Base-by-base conservation (phyloP, 768 basidiomycete species). In the Solioccasus polychromus region DNA sequence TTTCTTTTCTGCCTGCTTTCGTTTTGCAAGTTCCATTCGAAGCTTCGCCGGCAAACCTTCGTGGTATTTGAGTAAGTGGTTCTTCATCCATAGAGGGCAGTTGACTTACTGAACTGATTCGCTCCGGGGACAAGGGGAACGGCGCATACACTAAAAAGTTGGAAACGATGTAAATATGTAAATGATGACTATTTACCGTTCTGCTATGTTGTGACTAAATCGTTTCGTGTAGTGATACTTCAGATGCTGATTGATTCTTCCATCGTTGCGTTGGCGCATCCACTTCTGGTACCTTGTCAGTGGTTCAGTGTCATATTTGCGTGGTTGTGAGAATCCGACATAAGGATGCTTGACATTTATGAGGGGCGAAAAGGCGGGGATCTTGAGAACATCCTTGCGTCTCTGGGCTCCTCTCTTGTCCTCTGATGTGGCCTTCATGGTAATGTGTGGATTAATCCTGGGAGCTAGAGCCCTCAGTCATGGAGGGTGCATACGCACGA, bases 391-490 rank as follows among this genome's bases (percentile, higher is more conserved):
- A 8, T 61, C 54, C 8, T 59, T 50, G 12, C 82, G 77, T 5
- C 57, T 42, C 34, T 54, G 54, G 2, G 53, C 62, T 41, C 74
- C 68, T 8, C 52, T 52, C 14, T 50, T 67, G 49, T 77, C 69
- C 25, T 43, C 48, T 1, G 50, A 4, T 4, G 71, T 77, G 22
- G 52, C 53, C 2, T 66, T 54, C 30, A 73, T 60, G 8, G 70
- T 58, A 1, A 44, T 8, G 35, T 84, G 76, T 0, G 86, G 85
- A 53, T 81, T 79, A n/a, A 61, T 61, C 83, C 83, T 85, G 42
- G 24, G 15, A 26, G 22, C 19, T 19, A 35, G 40, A 25, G 14
- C 35, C 44, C 35, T 50, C 25, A 45, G 37, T 43, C 23, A 46
- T 8, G 9, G 11, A 39, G 18, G 8, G 46, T 34, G 31, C 34